Evolutionary conservation across 768 basidiomycete genomes (phyloP).

Genomic region (Panaeolus papilionaceus): DNA sequence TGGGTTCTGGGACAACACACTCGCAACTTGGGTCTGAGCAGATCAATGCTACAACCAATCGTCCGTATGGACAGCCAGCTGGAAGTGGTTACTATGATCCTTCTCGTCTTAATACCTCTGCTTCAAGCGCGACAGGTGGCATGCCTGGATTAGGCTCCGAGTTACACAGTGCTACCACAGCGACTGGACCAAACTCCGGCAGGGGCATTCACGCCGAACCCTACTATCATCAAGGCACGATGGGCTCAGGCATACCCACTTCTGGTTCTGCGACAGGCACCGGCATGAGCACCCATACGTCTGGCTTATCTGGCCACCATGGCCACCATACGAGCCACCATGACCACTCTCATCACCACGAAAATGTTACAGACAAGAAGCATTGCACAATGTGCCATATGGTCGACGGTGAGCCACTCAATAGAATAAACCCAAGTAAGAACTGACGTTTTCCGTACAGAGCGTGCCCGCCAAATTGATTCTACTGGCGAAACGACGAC

Average conservation of each 20-base stretch:
- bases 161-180: not conserved
- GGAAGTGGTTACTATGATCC: not conserved
- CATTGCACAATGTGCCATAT: constrained; percentile 1
- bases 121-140: not conserved
- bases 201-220: constrained; percentile 18
- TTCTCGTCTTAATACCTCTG: not conserved
- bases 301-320: not conserved
- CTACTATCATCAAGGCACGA: not conserved
- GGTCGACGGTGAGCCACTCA: not conserved
- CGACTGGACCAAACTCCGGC: constrained; percentile 17
- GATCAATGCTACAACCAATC: not conserved
- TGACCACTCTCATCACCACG: not conserved
- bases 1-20: not conserved
- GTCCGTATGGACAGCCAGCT: not conserved
- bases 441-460: not conserved
- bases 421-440: too few species aligned
- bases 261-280: not conserved
- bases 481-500: not conserved
- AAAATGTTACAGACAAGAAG: not conserved
- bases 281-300: not conserved
- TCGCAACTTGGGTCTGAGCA: not conserved
- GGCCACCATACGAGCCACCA: not conserved
- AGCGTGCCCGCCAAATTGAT: not conserved
- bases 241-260: not conserved
- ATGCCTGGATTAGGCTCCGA: not conserved